Conservation (phyloP, 345 rosid genomes). For the Raphanus raphanistrum region DNA sequence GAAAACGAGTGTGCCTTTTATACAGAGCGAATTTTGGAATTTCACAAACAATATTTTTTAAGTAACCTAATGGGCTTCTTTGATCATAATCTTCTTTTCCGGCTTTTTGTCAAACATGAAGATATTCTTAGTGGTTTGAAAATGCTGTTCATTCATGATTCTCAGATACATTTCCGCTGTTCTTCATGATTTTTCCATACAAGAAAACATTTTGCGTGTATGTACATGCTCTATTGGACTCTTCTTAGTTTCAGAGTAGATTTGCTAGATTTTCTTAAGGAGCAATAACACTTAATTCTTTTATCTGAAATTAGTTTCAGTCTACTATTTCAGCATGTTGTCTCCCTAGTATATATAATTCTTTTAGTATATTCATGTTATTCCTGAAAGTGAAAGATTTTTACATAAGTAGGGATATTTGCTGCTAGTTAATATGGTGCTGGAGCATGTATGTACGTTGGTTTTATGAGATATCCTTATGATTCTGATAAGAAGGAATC, state of each 20-base stretch:
- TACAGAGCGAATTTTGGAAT: not conserved
- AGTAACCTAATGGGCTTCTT: not conserved
- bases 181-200: not conserved
- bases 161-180: not conserved
- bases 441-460: not conserved
- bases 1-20: not conserved
- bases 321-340: not conserved
- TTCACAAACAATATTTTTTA: not conserved
- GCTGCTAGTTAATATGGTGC: not conserved
- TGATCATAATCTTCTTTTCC: not conserved
- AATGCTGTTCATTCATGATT: not conserved
- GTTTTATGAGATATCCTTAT: not conserved
- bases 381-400: not conserved
- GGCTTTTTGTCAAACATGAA: not conserved
- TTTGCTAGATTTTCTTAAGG: not conserved
- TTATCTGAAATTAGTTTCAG: not conserved
- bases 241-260: not conserved
- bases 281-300: not conserved
- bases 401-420: not conserved
- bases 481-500: constrained; percentile 27
- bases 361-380: not conserved
- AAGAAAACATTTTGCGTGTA: not conserved
- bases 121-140: not conserved
- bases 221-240: not conserved
- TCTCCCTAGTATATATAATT: not conserved